These are phyloP conservation scores for Diaporthe citrichinensis DNA, from an alignment of 2,329 filamentous ascomycete species.

Conservation along the genomic window DNA sequence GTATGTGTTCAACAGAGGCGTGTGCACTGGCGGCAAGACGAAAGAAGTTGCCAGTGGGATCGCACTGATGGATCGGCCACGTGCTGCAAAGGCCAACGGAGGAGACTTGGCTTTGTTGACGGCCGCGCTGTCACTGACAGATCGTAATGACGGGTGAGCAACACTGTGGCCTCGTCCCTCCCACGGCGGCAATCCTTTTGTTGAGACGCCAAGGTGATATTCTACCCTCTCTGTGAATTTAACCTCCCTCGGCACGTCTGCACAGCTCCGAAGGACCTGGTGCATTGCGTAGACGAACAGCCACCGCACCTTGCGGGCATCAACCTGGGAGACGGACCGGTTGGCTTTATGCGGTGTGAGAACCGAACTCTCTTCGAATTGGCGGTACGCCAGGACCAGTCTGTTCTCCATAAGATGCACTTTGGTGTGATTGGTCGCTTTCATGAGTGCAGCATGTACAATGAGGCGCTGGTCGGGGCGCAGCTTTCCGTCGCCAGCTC, in stretches of 20 bases:
- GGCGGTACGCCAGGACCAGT: constrained; percentile 77
- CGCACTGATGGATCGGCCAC: constrained; percentile 38
- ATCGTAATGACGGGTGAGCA: background rate
- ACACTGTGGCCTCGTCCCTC: constrained; percentile 45
- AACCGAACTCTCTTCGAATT: constrained; percentile 75
- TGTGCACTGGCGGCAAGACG: background rate
- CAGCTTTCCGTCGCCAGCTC: constrained; percentile 52
- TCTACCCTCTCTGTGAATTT: constrained; percentile 66
- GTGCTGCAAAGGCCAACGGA: constrained; percentile 49
- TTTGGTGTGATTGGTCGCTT: constrained; percentile 63
- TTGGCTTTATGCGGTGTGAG: constrained; percentile 66
- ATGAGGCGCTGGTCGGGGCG: constrained; percentile 64
- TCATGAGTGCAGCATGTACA: constrained; percentile 66
- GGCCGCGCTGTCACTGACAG: background rate
- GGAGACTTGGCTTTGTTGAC: constrained; percentile 43
- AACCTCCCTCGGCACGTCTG: constrained; percentile 73
- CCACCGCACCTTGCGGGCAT: constrained; percentile 85
- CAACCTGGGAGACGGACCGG: constrained; percentile 69
- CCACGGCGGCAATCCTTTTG: constrained; percentile 62
- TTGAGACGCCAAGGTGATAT: constrained; percentile 69
- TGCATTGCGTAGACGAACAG: constrained; percentile 80
- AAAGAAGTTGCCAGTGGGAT: constrained; percentile 23
- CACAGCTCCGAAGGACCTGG: constrained; percentile 79
- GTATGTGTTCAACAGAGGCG: background rate
- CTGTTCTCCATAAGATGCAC: constrained; percentile 58